A percentile compares a stretch with the other conserved stretches of the same genome.
These are phyloP conservation scores for Metarhizium humberi DNA, from an alignment of 2,329 filamentous ascomycete genomes.

Conservation along the genomic window DNA sequence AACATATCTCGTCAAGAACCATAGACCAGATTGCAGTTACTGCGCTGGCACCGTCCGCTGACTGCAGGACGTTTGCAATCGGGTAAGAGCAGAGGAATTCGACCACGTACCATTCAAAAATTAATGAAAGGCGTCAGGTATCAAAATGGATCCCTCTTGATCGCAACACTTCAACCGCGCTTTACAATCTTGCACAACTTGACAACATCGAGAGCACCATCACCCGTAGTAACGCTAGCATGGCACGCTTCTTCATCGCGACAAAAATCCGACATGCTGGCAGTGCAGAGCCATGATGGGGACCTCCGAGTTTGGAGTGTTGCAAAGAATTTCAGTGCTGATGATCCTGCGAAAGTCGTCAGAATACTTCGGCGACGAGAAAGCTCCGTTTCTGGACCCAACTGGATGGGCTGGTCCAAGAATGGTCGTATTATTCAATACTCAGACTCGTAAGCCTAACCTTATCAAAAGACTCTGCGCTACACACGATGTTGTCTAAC, in stretches of 20 bases:
- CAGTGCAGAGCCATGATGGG: slow-evolving; percentile 83
- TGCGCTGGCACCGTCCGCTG: slow-evolving; percentile 78
- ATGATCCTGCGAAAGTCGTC: slow-evolving; percentile 78
- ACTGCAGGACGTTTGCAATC: slow-evolving; percentile 92
- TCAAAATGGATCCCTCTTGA: slow-evolving; percentile 86
- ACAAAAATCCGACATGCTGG: slow-evolving; percentile 96
- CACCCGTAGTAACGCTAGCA: slow-evolving; percentile 74
- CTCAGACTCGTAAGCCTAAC: slow-evolving; percentile 67
- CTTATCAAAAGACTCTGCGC: slow-evolving; percentile 19
- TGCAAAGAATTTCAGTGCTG: slow-evolving; percentile 63
- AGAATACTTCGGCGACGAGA: slow-evolving; percentile 76
- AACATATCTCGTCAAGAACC: slow-evolving; percentile 84
- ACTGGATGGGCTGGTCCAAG: slow-evolving; percentile 98
- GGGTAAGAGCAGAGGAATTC: slow-evolving; percentile 49
- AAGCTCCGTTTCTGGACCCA: slow-evolving; percentile 62
- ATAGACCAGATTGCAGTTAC: slow-evolving; percentile 90
- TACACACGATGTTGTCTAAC: slow-evolving; percentile 5
- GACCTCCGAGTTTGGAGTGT: slow-evolving; percentile 96
- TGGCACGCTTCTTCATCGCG: slow-evolving; percentile 97
- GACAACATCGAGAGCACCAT: slow-evolving; percentile 73
- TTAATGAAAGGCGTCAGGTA: slow-evolving; percentile 48
- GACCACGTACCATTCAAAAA: not conserved
- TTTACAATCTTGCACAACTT: slow-evolving; percentile 94
- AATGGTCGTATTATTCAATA: slow-evolving; percentile 93
- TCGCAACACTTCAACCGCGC: slow-evolving; percentile 79